Percentiles rank a stretch among this genome's conserved stretches.
phyloP scores from a whole-genome alignment of 2,329 filamentous ascomycete genomes.

The Scortechinia acanthostroma region DNA sequence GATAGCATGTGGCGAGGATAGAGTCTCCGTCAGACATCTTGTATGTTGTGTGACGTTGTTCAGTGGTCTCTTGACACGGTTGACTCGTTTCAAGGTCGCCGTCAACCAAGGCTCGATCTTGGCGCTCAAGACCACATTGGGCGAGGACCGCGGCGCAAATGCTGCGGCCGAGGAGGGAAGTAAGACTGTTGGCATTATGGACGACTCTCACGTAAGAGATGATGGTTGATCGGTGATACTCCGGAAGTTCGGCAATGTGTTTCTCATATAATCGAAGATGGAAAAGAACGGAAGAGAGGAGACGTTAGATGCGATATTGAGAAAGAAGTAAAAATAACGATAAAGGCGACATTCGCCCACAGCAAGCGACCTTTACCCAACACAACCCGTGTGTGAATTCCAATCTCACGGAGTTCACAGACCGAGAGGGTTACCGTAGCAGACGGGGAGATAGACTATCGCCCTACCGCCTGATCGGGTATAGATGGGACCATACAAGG shows the following conservation, averaged over 20 bases:
- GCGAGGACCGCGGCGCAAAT: constrained; percentile 84
- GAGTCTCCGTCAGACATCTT: constrained; percentile 86
- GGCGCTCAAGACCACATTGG: constrained; percentile 86
- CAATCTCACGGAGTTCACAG: no score
- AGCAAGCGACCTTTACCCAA: not conserved
- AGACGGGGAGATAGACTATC: no score
- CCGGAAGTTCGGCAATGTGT: constrained; percentile 19
- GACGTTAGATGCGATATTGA: no score
- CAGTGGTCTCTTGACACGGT: constrained; percentile 89
- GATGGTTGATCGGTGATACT: constrained; percentile 19
- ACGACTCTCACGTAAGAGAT: constrained; percentile 24
- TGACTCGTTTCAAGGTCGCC: constrained; percentile 91
- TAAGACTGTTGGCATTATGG: constrained; percentile 94
- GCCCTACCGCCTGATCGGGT: no score
- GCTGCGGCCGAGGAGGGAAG: constrained; percentile 91
- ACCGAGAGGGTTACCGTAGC: no score
- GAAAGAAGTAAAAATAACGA: not conserved
- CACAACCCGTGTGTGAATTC: no score
- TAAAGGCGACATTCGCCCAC: constrained; percentile 3
- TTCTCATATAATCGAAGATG: constrained; percentile 4
- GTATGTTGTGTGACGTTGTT: constrained; percentile 96
- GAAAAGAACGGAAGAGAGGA: not conserved
- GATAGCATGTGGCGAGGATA: constrained; percentile 83
- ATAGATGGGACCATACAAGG: no score
- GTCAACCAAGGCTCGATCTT: constrained; percentile 97